Base-by-base conservation (phyloP, 768 basidiomycete genomes). In the Zangia roseola region DNA sequence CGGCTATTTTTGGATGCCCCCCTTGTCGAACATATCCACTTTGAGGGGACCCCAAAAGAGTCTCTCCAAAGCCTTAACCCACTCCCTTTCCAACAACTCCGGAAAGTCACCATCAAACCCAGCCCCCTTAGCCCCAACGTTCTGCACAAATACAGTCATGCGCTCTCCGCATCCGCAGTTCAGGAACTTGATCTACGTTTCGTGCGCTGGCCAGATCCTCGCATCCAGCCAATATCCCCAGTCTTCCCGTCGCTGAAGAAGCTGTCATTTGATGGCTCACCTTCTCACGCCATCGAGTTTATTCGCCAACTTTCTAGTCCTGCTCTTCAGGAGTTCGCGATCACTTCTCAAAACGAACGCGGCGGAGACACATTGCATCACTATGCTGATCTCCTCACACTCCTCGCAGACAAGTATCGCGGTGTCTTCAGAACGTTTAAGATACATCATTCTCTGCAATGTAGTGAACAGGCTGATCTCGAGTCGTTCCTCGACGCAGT, bases 21-120 rank as follows among this genome's bases (percentile, higher is more conserved):
- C 31, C 25, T 41, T 7, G n/a, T 62, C n/a, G 59, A 64, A 39
- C 45, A 55, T 5, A 49, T 62, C 14, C 42, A 57, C 39, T 64
- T 62, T 20, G 59, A 61, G 28, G 62, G 62, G 12, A 64, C 53
- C 33, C 61, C 61, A 17, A 63, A 57, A 43, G 60, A 60, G 23
- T 17, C 47, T 2, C 12, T 61, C 5, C 50, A 47, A 2, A 31
- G 12, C 20, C 44, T 62, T 21, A 37, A 39, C 9, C 62, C 59
- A 5, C 34, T 61, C 31, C 42, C 55, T n/a, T 61, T 61, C 7
- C 50, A 16, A 31, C 58, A 28, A 13, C 62, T 64, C 9, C 49
- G 40, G 21, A 61, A 41, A 40, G 43, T 58, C 33, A 47, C 59
- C 6, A 61, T 61, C 12, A 61, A 61, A 53, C 26, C 53, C 24